These are phyloP conservation scores for Cylindrotheca fusiformis DNA, from an alignment of 108 stramenopile species.

Conservation along the genomic window DNA sequence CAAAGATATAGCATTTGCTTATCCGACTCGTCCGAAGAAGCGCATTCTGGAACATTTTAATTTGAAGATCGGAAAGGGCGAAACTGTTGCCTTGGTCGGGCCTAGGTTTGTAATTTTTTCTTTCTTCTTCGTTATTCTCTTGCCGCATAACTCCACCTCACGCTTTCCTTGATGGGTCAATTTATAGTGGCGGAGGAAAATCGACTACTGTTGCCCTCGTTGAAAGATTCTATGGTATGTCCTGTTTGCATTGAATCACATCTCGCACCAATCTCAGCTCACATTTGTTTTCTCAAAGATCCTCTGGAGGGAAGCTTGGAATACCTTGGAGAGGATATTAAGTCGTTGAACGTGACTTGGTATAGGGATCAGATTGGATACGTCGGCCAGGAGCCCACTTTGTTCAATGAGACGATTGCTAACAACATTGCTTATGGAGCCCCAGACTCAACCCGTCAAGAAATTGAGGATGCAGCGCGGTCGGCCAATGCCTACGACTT, in stretches of 20 bases:
- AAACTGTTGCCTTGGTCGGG: constrained; percentile 67
- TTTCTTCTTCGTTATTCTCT: background rate
- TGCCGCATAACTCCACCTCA: background rate
- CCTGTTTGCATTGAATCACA: background rate
- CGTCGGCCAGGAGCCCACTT: constrained; percentile 91
- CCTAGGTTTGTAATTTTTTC: constrained; percentile 12
- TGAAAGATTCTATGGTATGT: constrained; percentile 90
- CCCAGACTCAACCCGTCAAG: constrained; percentile 40
- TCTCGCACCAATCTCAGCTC: background rate
- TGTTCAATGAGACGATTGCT: constrained; percentile 84
- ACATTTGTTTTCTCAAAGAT: background rate
- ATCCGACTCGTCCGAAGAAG: constrained; percentile 47
- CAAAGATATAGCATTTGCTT: constrained; percentile 41
- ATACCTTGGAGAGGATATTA: constrained; percentile 79
- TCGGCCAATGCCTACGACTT: constrained; percentile 88
- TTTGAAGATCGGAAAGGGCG: constrained; percentile 44
- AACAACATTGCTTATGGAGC: constrained; percentile 88
- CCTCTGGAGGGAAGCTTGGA: constrained; percentile 54
- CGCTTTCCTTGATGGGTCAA: background rate
- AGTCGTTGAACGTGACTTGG: constrained; percentile 68
- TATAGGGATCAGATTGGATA: constrained; percentile 85
- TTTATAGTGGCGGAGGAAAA: constrained; percentile 83
- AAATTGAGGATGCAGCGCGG: constrained; percentile 77
- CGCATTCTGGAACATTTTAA: constrained; percentile 40
- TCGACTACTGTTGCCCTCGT: constrained; percentile 79